phyloP scores from a whole-genome alignment of 495 filamentous ascomycete genomes.

The Penicillium desertorum region DNA sequence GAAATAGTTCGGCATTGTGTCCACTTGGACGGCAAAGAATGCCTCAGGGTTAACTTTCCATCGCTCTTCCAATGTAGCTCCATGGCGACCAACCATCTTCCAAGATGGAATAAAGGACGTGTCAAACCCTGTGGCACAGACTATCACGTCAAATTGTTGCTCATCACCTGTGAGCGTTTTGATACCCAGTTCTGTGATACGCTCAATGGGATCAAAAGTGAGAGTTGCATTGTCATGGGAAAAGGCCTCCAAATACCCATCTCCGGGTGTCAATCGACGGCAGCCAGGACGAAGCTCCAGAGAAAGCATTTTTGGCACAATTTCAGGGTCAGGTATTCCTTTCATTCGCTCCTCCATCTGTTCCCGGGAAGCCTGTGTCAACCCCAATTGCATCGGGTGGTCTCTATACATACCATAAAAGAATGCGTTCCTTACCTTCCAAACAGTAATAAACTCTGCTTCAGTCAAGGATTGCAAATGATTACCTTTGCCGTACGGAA shows the following conservation, averaged over 20 bases:
- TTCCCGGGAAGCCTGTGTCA: not conserved
- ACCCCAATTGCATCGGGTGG: slow-evolving; percentile 6
- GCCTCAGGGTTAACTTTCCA: slow-evolving; percentile 28
- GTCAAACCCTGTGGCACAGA: slow-evolving; percentile 53
- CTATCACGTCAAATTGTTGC: slow-evolving; percentile 45
- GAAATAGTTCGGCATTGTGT: slow-evolving; percentile 48
- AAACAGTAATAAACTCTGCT: not conserved
- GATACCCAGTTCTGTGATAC: slow-evolving; percentile 51
- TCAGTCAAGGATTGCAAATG: not conserved
- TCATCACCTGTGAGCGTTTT: slow-evolving; percentile 22
- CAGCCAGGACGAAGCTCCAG: slow-evolving; percentile 39
- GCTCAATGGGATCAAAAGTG: slow-evolving; percentile 44
- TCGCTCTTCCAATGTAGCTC: slow-evolving; percentile 25
- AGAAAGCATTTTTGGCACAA: slow-evolving; percentile 43
- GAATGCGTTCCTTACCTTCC: not conserved
- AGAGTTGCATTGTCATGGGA: slow-evolving; percentile 46
- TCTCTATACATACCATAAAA: slow-evolving; percentile 2
- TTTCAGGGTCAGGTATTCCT: slow-evolving; percentile 15
- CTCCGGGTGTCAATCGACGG: slow-evolving; percentile 42
- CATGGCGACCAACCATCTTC: slow-evolving; percentile 34
- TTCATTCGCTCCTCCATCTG: slow-evolving; percentile 39
- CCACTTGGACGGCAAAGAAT: slow-evolving; percentile 40
- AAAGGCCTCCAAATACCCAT: slow-evolving; percentile 41
- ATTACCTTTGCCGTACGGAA: not conserved
- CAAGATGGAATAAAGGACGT: slow-evolving; percentile 37